phyloP scores from a whole-genome alignment of 148 eudicot genomes.

The Rhododendron molle region DNA sequence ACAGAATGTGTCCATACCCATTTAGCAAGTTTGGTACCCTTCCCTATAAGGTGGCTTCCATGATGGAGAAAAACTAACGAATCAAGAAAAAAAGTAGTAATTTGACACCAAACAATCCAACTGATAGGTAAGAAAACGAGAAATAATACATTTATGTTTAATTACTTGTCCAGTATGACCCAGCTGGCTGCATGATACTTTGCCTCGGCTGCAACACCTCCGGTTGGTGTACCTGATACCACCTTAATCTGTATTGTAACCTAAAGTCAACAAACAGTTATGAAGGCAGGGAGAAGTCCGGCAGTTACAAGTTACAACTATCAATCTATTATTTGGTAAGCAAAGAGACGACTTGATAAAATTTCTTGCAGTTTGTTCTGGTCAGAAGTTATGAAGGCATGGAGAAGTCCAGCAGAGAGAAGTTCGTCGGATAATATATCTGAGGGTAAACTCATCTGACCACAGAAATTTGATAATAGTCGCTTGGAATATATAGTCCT shows the following conservation, averaged over 20 bases:
- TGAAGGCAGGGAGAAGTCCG: too few species aligned
- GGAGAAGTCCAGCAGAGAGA: background rate
- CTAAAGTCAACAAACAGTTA: constrained; percentile 28
- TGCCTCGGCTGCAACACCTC: constrained; percentile 84
- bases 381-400: background rate
- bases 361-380: background rate
- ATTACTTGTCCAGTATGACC: constrained; percentile 99
- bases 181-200: constrained; percentile 66
- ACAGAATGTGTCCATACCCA: background rate
- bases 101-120: background rate
- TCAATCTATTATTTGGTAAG: background rate
- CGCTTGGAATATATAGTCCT: background rate
- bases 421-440: background rate
- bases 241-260: constrained; percentile 81
- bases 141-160: constrained; percentile 62
- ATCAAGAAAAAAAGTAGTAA: background rate
- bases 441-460: background rate
- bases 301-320: background rate
- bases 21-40: background rate
- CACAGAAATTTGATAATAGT: background rate
- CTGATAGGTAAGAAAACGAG: constrained; percentile 32
- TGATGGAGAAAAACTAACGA: background rate
- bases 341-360: background rate
- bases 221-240: constrained; percentile 55
- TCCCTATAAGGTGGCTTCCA: background rate